A percentile compares a stretch with the other conserved stretches of the same genome.
Conservation (phyloP, 164 flowering plant genomes). For the Chimonanthus praecox region DNA sequence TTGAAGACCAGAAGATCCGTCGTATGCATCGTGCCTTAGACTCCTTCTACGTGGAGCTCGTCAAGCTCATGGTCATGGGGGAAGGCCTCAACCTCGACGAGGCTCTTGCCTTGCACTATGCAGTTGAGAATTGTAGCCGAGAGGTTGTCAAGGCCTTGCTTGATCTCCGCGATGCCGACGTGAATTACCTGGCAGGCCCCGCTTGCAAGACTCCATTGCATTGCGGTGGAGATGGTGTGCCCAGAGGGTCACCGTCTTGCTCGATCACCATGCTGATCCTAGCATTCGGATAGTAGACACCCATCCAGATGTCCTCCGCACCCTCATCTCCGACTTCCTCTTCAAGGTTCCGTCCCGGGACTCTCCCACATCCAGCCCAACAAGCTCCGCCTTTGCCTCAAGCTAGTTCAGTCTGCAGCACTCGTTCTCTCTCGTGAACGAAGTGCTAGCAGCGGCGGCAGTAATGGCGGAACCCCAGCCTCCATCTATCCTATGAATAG, state of each 20-base stretch:
- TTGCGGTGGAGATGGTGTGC: constrained; percentile 96
- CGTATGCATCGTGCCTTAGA: constrained; percentile 92
- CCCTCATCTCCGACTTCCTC: constrained; percentile 90
- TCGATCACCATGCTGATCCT: constrained; percentile 98
- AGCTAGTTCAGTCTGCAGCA: constrained; percentile 91
- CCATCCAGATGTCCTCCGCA: constrained; percentile 61
- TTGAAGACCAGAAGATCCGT: constrained; percentile 85
- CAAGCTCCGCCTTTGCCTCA: constrained; percentile 89
- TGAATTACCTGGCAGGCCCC: constrained; percentile 87
- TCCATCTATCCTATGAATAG: constrained; percentile 31
- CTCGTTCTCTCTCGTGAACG: too few species aligned
- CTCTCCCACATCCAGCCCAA: constrained; percentile 87
- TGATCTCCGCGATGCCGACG: constrained; percentile 95
- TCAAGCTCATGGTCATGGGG: constrained; percentile 99
- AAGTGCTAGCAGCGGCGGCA: too few species aligned
- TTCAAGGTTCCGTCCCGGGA: constrained; percentile 96
- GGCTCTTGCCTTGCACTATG: constrained; percentile 83
- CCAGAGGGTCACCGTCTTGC: constrained; percentile 97
- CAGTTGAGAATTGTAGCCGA: constrained; percentile 85
- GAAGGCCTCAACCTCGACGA: constrained; percentile 98
- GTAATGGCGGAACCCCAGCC: constrained; percentile 13
- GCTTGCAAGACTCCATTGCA: constrained; percentile 91
- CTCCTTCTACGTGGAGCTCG: constrained; percentile 95
- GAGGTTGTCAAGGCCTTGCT: constrained; percentile 96
- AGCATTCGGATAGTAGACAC: constrained; percentile 76